These are phyloP conservation scores for Cymbopogon flexuosus DNA, from an alignment of 202 grass and related monocot genomes.

Conservation along the genomic window DNA sequence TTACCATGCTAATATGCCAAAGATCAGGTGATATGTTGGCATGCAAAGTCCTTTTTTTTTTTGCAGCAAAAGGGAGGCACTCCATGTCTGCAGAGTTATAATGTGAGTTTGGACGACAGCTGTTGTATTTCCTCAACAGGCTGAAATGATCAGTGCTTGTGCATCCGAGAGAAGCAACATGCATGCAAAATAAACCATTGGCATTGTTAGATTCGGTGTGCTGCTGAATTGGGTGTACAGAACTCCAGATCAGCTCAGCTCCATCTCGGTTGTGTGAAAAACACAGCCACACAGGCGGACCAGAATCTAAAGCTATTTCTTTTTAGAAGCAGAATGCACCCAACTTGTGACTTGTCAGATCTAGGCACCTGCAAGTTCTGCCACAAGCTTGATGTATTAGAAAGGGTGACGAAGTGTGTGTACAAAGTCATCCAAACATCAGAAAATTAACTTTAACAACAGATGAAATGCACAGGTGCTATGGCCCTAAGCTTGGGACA, in stretches of 20 bases:
- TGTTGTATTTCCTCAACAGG: conserved; percentile 11
- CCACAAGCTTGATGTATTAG: not conserved
- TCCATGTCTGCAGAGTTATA: not conserved
- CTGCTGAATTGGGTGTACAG: conserved; percentile 1
- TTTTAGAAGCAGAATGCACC: not conserved
- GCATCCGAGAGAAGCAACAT: not conserved
- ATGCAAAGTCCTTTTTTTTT: not conserved
- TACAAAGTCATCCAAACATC: not conserved
- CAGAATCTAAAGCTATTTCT: not conserved
- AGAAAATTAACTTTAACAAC: not conserved
- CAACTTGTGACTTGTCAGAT: not conserved
- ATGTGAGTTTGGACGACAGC: conserved; percentile 1
- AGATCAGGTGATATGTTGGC: not conserved
- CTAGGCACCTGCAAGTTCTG: not conserved
- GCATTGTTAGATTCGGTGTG: conserved; percentile 1
- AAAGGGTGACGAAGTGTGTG: not conserved
- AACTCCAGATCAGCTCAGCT: conserved; percentile 16
- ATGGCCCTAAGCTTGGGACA: not conserved
- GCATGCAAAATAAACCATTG: conserved; percentile 6
- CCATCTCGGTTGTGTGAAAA: not conserved
- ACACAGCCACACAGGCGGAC: not conserved
- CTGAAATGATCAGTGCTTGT: not conserved
- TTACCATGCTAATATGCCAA: not conserved
- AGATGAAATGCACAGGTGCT: not conserved
- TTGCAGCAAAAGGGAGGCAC: not conserved